Evolutionary conservation across 2,329 filamentous ascomycete species (phyloP).

Genomic region (Aspergillus vadensis): DNA sequence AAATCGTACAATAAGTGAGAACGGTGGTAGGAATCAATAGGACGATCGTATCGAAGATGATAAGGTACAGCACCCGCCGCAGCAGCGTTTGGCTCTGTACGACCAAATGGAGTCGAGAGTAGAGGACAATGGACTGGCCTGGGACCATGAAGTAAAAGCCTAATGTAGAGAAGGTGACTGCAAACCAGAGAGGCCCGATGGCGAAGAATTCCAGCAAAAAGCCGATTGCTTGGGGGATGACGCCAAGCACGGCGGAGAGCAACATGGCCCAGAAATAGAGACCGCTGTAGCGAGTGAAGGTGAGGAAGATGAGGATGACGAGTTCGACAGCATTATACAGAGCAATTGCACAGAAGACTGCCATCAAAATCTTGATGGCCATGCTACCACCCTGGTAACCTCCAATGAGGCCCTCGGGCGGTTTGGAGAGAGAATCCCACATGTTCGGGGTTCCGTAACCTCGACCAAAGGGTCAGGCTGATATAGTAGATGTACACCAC

Average conservation of each 20-base stretch:
- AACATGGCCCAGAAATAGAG: conserved; percentile 48
- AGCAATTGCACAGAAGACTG: conserved; percentile 43
- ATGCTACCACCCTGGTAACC: conserved; percentile 28
- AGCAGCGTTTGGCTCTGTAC: conserved; percentile 52
- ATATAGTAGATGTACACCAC: neutral
- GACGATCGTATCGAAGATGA: conserved; percentile 56
- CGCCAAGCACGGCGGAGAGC: conserved; percentile 37
- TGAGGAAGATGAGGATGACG: conserved; percentile 40
- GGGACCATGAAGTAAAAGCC: conserved; percentile 63
- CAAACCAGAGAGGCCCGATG: conserved; percentile 37
- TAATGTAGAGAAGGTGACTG: conserved; percentile 48
- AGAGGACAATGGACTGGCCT: conserved; percentile 63
- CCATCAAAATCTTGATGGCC: conserved; percentile 32
- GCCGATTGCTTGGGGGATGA: conserved; percentile 42
- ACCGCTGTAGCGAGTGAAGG: conserved; percentile 39
- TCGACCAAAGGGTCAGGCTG: neutral
- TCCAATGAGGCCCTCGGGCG: conserved; percentile 33
- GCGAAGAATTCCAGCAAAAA: conserved; percentile 44
- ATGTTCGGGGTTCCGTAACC: conserved; percentile 6
- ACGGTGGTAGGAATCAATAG: conserved; percentile 58
- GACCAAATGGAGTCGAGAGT: conserved; percentile 64
- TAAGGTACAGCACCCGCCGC: conserved; percentile 57
- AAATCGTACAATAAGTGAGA: conserved; percentile 51
- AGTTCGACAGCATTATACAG: conserved; percentile 52
- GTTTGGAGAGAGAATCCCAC: conserved; percentile 19